These are phyloP conservation scores for Talaromyces marneffei DNA, from an alignment of 2,329 filamentous ascomycete species.

Conservation along the genomic window DNA sequence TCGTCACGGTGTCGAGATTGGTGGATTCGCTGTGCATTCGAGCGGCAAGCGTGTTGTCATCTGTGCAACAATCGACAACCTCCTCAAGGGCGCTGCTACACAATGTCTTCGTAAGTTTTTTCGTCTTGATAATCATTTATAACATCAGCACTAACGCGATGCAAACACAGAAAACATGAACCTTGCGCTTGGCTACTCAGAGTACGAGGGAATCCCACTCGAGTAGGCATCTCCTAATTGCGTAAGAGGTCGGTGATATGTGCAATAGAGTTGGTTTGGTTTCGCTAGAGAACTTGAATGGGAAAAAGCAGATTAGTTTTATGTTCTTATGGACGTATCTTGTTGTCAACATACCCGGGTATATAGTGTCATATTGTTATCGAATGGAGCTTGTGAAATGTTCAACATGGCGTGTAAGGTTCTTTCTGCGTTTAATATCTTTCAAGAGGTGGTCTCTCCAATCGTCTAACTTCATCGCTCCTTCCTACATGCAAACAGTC, in stretches of 20 bases:
- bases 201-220: conserved; percentile 79
- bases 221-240: conserved; percentile 30
- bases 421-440: conserved; percentile 13
- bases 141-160: background rate
- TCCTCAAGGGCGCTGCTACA: conserved; percentile 87
- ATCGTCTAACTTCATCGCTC: conserved; percentile 7
- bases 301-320: conserved; percentile 1
- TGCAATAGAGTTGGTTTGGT: conserved; percentile 5
- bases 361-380: conserved; percentile 12
- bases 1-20: conserved; percentile 87
- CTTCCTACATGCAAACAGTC: background rate
- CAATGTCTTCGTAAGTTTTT: conserved; percentile 75
- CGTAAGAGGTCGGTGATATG: background rate
- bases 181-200: conserved; percentile 76
- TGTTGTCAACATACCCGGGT: conserved; percentile 15
- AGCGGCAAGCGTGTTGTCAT: conserved; percentile 89
- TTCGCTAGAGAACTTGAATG: background rate
- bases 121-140: background rate
- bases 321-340: conserved; percentile 5
- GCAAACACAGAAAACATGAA: conserved; percentile 75
- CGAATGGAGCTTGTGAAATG: conserved; percentile 10
- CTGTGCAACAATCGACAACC: conserved; percentile 87
- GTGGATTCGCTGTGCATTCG: conserved; percentile 88
- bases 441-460: background rate
- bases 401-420: background rate